Evolutionary conservation across 2,329 filamentous ascomycete genomes (phyloP).

Genomic region (Botrytis tulipae): DNA sequence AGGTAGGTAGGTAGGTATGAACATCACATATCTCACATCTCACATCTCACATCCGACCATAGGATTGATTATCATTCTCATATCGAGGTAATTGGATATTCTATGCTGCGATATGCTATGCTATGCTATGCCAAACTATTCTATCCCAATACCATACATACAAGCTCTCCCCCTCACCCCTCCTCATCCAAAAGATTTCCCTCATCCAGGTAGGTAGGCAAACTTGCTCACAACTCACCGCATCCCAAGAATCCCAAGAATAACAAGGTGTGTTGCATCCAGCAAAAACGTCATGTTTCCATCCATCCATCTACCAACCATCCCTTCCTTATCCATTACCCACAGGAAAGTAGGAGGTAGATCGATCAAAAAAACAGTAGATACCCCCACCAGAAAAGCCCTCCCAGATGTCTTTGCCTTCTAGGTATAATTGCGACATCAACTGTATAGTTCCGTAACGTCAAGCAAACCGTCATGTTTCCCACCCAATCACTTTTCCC

Average conservation of each 20-base stretch:
- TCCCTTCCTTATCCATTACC: too few relatives aligned
- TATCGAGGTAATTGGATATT: background rate
- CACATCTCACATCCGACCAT: too few relatives aligned
- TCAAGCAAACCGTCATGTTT: constrained; percentile 1
- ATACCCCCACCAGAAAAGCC: background rate
- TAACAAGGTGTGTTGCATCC: too few relatives aligned
- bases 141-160: background rate
- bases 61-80: too few relatives aligned
- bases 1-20: too few relatives aligned
- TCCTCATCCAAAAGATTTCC: too few relatives aligned
- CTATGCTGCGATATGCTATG: background rate
- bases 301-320: too few relatives aligned
- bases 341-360: background rate
- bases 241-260: too few relatives aligned
- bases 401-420: background rate
- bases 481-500: background rate
- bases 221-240: too few relatives aligned
- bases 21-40: too few relatives aligned
- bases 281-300: too few relatives aligned
- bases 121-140: background rate
- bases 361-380: background rate
- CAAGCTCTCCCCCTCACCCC: background rate
- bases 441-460: background rate
- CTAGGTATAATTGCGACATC: background rate
- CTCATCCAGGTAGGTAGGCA: background rate